Evolutionary conservation across 2,329 filamentous ascomycete species (phyloP).

Genomic region (Phoma sp.): DNA sequence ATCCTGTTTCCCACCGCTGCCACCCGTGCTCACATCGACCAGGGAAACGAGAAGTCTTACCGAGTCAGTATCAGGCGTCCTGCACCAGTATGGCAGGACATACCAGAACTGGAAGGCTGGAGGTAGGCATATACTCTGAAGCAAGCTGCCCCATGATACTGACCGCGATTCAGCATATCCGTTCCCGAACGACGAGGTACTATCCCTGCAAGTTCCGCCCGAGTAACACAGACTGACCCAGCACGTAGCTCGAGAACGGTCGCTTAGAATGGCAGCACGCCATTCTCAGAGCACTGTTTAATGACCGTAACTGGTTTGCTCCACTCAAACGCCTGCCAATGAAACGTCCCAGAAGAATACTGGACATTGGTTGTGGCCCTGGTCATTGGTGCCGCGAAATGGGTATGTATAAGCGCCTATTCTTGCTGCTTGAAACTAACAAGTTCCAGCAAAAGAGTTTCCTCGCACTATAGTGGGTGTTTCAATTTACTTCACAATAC

Average conservation of each 20-base stretch:
- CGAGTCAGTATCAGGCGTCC: slow-evolving; percentile 49
- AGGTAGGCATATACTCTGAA: slow-evolving; percentile 36
- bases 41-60: slow-evolving; percentile 51
- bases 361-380: slow-evolving; percentile 54
- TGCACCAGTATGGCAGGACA: slow-evolving; percentile 51
- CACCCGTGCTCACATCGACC: slow-evolving; percentile 24
- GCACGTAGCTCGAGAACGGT: slow-evolving; percentile 47
- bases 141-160: slow-evolving; percentile 22
- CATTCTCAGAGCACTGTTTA: slow-evolving; percentile 48
- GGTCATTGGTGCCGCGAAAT: slow-evolving; percentile 54
- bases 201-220: slow-evolving; percentile 21
- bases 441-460: slow-evolving; percentile 40
- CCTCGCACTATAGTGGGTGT: slow-evolving; percentile 41
- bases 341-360: slow-evolving; percentile 43
- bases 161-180: slow-evolving; percentile 45
- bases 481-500: neutral
- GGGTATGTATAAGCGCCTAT: slow-evolving; percentile 38
- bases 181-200: slow-evolving; percentile 50
- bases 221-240: slow-evolving; percentile 17
- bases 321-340: slow-evolving; percentile 44
- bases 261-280: slow-evolving; percentile 50
- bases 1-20: neutral
- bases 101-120: slow-evolving; percentile 51
- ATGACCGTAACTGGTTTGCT: slow-evolving; percentile 46
- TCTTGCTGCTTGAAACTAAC: slow-evolving; percentile 26